Conservation (phyloP, 108 stramenopile species). For the Nitzschia putrida region DNA sequence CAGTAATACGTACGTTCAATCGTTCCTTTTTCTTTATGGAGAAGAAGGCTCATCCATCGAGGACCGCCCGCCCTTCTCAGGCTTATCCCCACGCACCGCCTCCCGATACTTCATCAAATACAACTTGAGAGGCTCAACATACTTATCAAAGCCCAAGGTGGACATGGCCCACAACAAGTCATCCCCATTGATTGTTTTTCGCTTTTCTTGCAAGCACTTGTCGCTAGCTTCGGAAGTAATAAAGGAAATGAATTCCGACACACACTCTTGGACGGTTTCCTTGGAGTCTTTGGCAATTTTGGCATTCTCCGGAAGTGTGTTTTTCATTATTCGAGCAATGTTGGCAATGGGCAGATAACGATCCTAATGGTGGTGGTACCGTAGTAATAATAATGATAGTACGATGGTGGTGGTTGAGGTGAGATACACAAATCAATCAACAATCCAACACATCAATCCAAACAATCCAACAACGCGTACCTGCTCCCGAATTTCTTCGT, state of each 20-base stretch:
- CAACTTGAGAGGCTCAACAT: slow-evolving; percentile 97
- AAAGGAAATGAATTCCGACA: slow-evolving; percentile 99
- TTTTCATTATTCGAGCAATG: slow-evolving; percentile 99
- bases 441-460: no score
- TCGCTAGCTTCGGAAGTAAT: slow-evolving; percentile 98
- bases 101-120: slow-evolving; percentile 97
- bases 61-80: slow-evolving; percentile 42
- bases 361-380: no score
- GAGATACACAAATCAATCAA: no score
- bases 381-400: no score
- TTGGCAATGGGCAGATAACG: slow-evolving; percentile 99
- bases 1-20: no score
- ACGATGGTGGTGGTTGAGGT: no score
- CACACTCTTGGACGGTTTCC: slow-evolving; percentile 98
- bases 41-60: no score
- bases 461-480: slow-evolving; percentile 21
- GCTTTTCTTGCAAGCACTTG: slow-evolving; percentile 97
- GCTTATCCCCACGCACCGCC: slow-evolving; percentile 87
- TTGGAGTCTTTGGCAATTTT: slow-evolving; percentile 99
- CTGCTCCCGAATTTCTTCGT: slow-evolving; percentile 80
- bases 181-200: slow-evolving; percentile 99
- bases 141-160: slow-evolving; percentile 98
- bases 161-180: slow-evolving; percentile 99
- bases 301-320: slow-evolving; percentile 94
- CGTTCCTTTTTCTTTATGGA: no score